phyloP scores from a whole-genome alignment of 805 yeast genomes.

The Metschnikowia lunata region DNA sequence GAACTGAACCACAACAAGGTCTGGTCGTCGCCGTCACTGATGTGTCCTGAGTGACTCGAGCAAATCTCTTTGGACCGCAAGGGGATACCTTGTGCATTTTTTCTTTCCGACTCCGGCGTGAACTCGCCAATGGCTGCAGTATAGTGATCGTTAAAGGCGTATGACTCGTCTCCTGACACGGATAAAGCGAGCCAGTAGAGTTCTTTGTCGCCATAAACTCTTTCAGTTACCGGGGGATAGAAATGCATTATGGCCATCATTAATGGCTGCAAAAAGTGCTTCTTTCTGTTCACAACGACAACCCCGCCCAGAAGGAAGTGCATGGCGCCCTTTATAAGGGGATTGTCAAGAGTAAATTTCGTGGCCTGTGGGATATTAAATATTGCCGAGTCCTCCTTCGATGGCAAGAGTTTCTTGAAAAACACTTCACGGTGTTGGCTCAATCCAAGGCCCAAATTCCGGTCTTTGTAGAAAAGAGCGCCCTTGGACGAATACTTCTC shows the following conservation, averaged over 20 bases:
- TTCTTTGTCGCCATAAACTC: slow-evolving; percentile 35
- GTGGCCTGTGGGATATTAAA: slow-evolving; percentile 34
- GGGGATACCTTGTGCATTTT: slow-evolving; percentile 17
- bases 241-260: slow-evolving; percentile 28
- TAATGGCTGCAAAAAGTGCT: slow-evolving; percentile 29
- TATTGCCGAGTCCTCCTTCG: slow-evolving; percentile 17
- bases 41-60: slow-evolving; percentile 60
- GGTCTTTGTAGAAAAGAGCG: slow-evolving; percentile 18
- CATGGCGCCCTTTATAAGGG: slow-evolving; percentile 31
- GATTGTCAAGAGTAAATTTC: slow-evolving; percentile 25
- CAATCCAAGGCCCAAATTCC: slow-evolving; percentile 23
- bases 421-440: slow-evolving; percentile 35
- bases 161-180: slow-evolving; percentile 25
- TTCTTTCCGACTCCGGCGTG: slow-evolving; percentile 27
- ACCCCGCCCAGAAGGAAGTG: slow-evolving; percentile 38
- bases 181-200: slow-evolving; percentile 30
- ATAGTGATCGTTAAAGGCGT: slow-evolving; percentile 26
- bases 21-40: slow-evolving; percentile 45
- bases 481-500: slow-evolving; percentile 31
- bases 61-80: slow-evolving; percentile 45
- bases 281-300: slow-evolving; percentile 26
- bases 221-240: slow-evolving; percentile 1
- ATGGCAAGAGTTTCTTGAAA: slow-evolving; percentile 45
- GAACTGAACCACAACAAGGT: slow-evolving; percentile 65
- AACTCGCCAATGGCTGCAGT: slow-evolving; percentile 32